Percentiles rank a stretch among this genome's conserved stretches.
Evolutionary conservation across 1,284 basidiomycete genomes (phyloP).

Genomic region (Malassezia nana): DNA sequence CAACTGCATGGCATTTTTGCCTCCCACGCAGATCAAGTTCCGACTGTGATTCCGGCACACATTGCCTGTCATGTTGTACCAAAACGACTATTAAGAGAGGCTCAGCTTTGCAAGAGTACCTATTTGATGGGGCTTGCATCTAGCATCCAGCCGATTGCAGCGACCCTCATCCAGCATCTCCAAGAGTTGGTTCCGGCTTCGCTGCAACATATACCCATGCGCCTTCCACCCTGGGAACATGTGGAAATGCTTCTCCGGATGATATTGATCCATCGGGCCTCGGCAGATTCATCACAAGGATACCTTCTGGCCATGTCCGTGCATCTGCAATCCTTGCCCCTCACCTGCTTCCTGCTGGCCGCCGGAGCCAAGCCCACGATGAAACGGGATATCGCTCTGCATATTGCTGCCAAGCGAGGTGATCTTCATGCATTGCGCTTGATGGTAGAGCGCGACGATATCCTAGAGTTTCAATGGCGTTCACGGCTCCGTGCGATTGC

Average conservation of each 20-base stretch:
- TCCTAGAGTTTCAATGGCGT: conserved; percentile 10
- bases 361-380: conserved; percentile 9
- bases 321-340: neutral
- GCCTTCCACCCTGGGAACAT: neutral
- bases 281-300: conserved; percentile 14
- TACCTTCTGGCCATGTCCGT: conserved; percentile 9
- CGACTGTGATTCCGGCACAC: neutral
- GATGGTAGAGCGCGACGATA: conserved; percentile 15
- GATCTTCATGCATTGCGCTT: conserved; percentile 2
- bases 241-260: conserved; percentile 12
- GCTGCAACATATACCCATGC: neutral
- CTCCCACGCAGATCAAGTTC: neutral
- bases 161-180: neutral
- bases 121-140: neutral
- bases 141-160: neutral
- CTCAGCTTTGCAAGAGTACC: neutral
- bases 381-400: conserved; percentile 10
- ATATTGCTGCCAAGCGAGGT: conserved; percentile 12
- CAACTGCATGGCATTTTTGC: conserved; percentile 16
- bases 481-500: conserved; percentile 1
- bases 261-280: conserved; percentile 14
- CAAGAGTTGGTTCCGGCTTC: neutral
- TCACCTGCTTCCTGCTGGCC: conserved; percentile 13
- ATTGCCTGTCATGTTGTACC: conserved; percentile 12
- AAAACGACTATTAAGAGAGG: conserved; percentile 1